phyloP scores from a whole-genome alignment of 257 asterid species.

The Prunella vulgaris region DNA sequence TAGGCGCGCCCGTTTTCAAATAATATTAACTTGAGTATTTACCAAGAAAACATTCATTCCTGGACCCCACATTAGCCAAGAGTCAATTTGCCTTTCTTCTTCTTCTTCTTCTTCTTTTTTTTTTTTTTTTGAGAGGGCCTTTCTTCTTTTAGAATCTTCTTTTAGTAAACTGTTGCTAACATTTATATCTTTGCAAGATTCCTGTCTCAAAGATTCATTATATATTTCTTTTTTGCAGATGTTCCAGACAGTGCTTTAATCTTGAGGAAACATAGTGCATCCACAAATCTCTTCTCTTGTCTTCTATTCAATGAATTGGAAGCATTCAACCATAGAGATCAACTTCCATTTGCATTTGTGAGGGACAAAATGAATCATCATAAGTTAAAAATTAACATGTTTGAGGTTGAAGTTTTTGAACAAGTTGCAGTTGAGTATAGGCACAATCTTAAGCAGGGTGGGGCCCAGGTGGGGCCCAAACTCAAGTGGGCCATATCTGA shows the following conservation, averaged over 20 bases:
- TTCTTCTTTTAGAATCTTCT: constrained; percentile 1
- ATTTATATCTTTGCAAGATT: neutral
- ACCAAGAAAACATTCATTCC: constrained; percentile 15
- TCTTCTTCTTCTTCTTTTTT: too few species aligned
- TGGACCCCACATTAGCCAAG: neutral
- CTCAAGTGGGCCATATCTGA: constrained; percentile 31
- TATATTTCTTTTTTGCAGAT: constrained; percentile 35
- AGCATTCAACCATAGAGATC: constrained; percentile 86
- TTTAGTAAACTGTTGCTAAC: neutral
- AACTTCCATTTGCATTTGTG: constrained; percentile 76
- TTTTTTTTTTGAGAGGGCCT: too few species aligned
- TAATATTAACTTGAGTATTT: neutral
- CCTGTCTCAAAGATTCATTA: neutral
- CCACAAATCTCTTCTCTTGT: constrained; percentile 69
- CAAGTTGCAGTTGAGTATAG: constrained; percentile 70
- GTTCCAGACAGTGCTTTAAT: constrained; percentile 83
- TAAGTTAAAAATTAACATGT: constrained; percentile 56
- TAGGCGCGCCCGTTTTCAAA: too few species aligned
- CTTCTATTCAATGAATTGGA: constrained; percentile 85
- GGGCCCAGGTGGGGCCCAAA: constrained; percentile 40
- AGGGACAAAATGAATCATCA: constrained; percentile 74
- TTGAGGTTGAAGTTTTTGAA: constrained; percentile 75
- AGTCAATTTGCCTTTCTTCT: neutral
- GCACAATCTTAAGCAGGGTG: constrained; percentile 52
- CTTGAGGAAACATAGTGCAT: constrained; percentile 57